These are phyloP conservation scores for Verticillium zaregamsianum DNA, from an alignment of 2,329 filamentous ascomycete genomes.

Conservation along the genomic window DNA sequence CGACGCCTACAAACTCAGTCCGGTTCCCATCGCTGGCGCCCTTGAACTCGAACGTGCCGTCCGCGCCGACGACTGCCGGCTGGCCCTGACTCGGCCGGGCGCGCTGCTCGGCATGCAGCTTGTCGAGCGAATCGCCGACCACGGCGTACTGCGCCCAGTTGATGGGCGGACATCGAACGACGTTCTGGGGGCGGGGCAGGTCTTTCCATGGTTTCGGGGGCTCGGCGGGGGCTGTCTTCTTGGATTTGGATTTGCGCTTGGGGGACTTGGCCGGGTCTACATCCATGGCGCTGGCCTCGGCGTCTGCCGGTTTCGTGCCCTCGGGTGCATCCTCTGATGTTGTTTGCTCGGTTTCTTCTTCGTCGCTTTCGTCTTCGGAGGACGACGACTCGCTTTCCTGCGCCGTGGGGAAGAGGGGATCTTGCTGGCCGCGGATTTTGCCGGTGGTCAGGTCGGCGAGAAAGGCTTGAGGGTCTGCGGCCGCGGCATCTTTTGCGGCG, in stretches of 20 bases:
- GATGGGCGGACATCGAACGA: constrained; percentile 82
- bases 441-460: constrained; percentile 62
- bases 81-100: constrained; percentile 55
- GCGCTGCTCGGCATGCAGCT: constrained; percentile 76
- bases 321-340: constrained; percentile 3
- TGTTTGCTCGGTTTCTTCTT: constrained; percentile 18
- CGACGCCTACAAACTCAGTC: constrained; percentile 41
- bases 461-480: constrained; percentile 69
- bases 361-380: constrained; percentile 19
- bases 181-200: constrained; percentile 73
- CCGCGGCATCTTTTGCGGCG: constrained; percentile 64
- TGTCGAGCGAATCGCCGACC: constrained; percentile 80
- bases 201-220: constrained; percentile 44
- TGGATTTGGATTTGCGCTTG: constrained; percentile 8
- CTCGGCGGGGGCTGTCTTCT: neutral
- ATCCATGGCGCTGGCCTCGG: neutral
- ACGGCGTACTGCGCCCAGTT: constrained; percentile 95
- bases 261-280: neutral
- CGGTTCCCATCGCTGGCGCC: constrained; percentile 39
- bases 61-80: constrained; percentile 38
- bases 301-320: neutral
- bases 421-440: constrained; percentile 42
- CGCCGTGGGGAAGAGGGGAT: constrained; percentile 17
- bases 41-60: constrained; percentile 45
- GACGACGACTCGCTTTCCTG: constrained; percentile 17